These are phyloP conservation scores for Starmerella etchellsii DNA, from an alignment of 805 yeast genomes.

Conservation along the genomic window DNA sequence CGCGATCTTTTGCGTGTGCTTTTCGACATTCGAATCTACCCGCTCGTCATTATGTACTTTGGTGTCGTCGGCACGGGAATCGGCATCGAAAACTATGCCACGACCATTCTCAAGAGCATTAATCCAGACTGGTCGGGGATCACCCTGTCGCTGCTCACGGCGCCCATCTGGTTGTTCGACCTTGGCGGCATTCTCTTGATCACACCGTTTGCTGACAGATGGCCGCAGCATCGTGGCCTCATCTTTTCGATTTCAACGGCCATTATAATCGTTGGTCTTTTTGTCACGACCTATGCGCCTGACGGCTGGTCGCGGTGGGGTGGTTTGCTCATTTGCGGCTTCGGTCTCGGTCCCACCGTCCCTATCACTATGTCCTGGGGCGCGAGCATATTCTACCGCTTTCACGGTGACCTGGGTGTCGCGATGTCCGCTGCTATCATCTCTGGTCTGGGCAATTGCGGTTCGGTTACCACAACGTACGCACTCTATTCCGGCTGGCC, in stretches of 20 bases:
- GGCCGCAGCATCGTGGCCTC: constrained; percentile 43
- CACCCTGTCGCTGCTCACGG: constrained; percentile 60
- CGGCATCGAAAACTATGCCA: constrained; percentile 75
- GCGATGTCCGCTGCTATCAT: constrained; percentile 77
- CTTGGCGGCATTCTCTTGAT: constrained; percentile 57
- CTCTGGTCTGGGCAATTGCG: constrained; percentile 76
- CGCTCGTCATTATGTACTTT: constrained; percentile 73
- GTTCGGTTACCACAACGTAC: constrained; percentile 74
- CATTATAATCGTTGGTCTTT: constrained; percentile 60
- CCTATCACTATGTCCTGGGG: constrained; percentile 80
- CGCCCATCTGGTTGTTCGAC: constrained; percentile 87
- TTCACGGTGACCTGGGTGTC: constrained; percentile 71
- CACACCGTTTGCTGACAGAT: constrained; percentile 71
- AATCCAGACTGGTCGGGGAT: constrained; percentile 54
- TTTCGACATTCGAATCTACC: constrained; percentile 61
- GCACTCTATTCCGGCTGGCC: constrained; percentile 86
- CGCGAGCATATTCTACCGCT: constrained; percentile 55
- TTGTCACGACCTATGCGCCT: constrained; percentile 63
- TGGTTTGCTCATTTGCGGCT: constrained; percentile 70
- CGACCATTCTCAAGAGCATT: constrained; percentile 53
- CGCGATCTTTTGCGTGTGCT: constrained; percentile 44
- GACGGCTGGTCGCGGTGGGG: constrained; percentile 67
- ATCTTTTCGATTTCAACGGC: constrained; percentile 50
- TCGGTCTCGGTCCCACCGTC: constrained; percentile 82
- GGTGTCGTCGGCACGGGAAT: constrained; percentile 89